Evolutionary conservation across 176 grass and related monocot genomes (phyloP), one percentile per base, ranked within the genome.

Genomic region (Oryza officinalis): DNA sequence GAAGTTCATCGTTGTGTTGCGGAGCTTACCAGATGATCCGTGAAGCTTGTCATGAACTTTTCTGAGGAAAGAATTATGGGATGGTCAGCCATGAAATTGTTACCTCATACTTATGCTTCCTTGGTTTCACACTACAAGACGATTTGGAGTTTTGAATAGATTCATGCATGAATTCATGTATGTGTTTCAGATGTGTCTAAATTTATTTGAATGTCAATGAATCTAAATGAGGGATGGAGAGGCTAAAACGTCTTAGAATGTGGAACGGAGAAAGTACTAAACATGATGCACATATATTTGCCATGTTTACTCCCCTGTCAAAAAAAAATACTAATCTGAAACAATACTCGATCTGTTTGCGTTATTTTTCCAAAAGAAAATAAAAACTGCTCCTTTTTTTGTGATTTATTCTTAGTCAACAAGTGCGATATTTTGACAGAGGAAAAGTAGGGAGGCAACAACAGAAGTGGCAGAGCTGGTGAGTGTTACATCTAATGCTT

Each of bases 391-490:
- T 41, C 8, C 2, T n/a, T 7, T 15, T 67, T 57, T 28, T 67
- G 14, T 30, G 44, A 33, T 32, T 37, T 75, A 38, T 27, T 23
- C 44, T 11, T 2, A 26, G 38, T 63, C 20, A 68, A 64, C 65
- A 63, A 27, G 14, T 35, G 71, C 1, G 35, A 76, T 40, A 32
- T 69, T 75, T 59, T 46, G 8, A 87, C 44, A 0, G 4, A 27
- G 68, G 22, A 59, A 86, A 86, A 60, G 33, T 33, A 68, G 3
- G 45, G 60, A 75, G 28, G 61, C 26, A 74, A 68, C 26, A 74
- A 81, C 60, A 25, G 23, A 67, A 60, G 61, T 81, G 71, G 63
- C 27, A 76, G 63, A 76, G 81, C 71, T 87, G 6, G 57, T 74
- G 25, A 37, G 69, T 68, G 60, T 44, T 69, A 69, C 72, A 27